Percentiles rank a stretch among this genome's conserved stretches.
Conservation (phyloP, 1,139 yeast genomes). For the Diutina scorzettiae region DNA sequence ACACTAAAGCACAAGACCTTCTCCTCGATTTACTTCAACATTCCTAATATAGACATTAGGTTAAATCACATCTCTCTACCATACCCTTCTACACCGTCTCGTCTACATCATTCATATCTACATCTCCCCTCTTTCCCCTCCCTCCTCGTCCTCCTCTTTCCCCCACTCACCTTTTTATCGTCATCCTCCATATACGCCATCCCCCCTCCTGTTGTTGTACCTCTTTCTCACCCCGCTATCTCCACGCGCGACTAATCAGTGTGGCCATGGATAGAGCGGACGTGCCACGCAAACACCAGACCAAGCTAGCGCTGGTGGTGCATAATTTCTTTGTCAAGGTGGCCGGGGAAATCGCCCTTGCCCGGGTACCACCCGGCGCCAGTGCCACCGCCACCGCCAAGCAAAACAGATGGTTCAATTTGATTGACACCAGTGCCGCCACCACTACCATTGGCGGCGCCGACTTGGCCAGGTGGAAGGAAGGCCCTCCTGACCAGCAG, state of each 20-base stretch:
- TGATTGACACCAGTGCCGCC: slow-evolving; percentile 27
- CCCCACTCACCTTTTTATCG: no score
- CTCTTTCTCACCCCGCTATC: neutral
- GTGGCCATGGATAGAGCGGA: slow-evolving; percentile 1
- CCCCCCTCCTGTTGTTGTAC: no score
- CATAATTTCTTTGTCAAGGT: slow-evolving; percentile 65
- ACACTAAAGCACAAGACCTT: no score
- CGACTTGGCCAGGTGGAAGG: slow-evolving; percentile 52
- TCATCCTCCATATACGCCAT: no score
- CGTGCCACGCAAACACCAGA: slow-evolving; percentile 9
- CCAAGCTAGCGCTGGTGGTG: slow-evolving; percentile 33
- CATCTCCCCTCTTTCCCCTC: no score
- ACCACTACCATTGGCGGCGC: slow-evolving; percentile 25
- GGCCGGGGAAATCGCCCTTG: slow-evolving; percentile 41
- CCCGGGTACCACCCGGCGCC: slow-evolving; percentile 10
- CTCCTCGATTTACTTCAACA: no score
- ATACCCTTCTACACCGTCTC: no score
- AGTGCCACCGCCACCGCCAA: slow-evolving; percentile 12
- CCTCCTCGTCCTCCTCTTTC: no score
- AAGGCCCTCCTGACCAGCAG: slow-evolving; percentile 9
- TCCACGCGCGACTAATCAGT: neutral
- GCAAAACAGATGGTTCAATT: slow-evolving; percentile 56
- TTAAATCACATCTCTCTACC: no score
- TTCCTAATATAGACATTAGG: no score
- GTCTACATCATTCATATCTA: no score